These are phyloP conservation scores for Solanum microdontum DNA, from an alignment of 257 asterid species.

Conservation along the genomic window DNA sequence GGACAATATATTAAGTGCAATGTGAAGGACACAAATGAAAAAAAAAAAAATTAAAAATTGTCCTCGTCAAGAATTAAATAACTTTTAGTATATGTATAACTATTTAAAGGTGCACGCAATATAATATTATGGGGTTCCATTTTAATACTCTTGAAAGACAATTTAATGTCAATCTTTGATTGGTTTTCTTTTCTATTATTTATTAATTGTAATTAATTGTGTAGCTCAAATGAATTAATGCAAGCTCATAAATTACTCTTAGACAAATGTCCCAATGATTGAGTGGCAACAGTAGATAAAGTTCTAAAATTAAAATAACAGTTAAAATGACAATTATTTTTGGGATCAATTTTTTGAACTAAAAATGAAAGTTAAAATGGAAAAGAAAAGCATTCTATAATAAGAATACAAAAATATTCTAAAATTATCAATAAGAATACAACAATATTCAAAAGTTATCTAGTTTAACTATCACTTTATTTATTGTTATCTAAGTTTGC, in stretches of 20 bases:
- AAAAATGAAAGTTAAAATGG: not conserved
- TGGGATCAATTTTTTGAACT: not conserved
- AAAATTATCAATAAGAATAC: not conserved
- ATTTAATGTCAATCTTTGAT: not conserved
- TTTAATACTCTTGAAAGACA: not conserved
- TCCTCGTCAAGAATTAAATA: not conserved
- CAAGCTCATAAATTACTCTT: not conserved
- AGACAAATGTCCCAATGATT: not conserved
- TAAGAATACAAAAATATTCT: not conserved
- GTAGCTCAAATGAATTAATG: not conserved
- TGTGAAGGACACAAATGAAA: not conserved
- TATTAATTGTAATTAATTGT: not conserved
- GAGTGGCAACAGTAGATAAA: not conserved
- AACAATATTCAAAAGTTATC: not conserved
- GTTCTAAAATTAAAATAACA: too few species aligned
- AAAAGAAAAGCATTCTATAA: not conserved
- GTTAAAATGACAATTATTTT: not conserved
- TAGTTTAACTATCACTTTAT: not conserved
- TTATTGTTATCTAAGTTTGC: not conserved
- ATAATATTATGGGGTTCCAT: not conserved
- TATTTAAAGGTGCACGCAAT: not conserved
- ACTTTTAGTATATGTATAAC: not conserved
- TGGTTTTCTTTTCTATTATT: not conserved
- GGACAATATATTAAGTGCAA: not conserved
- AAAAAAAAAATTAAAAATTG: not conserved